Percentiles rank a stretch among this genome's conserved stretches.
Evolutionary conservation across 176 grass and related monocot genomes (phyloP).

Genomic region (Poa annua): DNA sequence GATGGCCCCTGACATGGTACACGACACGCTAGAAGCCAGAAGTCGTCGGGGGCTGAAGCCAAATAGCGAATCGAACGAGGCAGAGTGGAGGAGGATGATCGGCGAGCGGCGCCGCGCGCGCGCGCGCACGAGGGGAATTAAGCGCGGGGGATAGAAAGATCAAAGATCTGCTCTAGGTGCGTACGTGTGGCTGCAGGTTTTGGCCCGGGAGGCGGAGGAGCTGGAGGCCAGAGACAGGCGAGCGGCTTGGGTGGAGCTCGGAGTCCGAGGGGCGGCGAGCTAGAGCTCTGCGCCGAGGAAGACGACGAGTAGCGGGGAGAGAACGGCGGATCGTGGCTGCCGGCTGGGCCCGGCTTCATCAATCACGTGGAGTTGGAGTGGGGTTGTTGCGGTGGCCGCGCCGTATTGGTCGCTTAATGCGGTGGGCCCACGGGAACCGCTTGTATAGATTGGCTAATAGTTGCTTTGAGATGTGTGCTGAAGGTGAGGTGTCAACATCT

Average conservation of each 20-base stretch:
- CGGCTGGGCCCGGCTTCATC: too few relatives aligned
- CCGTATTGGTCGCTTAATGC: neutral
- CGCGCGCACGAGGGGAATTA: slow-evolving; percentile 42
- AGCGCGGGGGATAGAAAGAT: neutral
- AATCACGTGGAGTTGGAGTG: slow-evolving; percentile 27
- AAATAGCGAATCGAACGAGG: neutral
- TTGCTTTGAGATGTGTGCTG: too few relatives aligned
- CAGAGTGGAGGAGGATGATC: neutral
- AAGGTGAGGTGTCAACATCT: too few relatives aligned
- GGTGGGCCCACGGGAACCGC: neutral
- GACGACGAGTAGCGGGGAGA: slow-evolving; percentile 1
- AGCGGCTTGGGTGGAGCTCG: slow-evolving; percentile 22
- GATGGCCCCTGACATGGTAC: slow-evolving; percentile 40
- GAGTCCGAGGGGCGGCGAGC: slow-evolving; percentile 10
- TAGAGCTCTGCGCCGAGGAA: slow-evolving; percentile 9
- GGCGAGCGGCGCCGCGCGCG: slow-evolving; percentile 25
- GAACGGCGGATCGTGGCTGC: neutral
- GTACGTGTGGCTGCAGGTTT: slow-evolving; percentile 33
- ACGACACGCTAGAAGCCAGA: neutral
- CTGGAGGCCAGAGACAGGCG: slow-evolving; percentile 37
- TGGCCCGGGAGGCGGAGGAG: slow-evolving; percentile 2
- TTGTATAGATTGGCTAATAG: too few relatives aligned
- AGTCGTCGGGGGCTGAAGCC: neutral
- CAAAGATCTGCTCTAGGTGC: slow-evolving; percentile 28
- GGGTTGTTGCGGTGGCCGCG: neutral